These are phyloP conservation scores for Piper betle DNA, from an alignment of 164 flowering plant species.

Conservation along the genomic window DNA sequence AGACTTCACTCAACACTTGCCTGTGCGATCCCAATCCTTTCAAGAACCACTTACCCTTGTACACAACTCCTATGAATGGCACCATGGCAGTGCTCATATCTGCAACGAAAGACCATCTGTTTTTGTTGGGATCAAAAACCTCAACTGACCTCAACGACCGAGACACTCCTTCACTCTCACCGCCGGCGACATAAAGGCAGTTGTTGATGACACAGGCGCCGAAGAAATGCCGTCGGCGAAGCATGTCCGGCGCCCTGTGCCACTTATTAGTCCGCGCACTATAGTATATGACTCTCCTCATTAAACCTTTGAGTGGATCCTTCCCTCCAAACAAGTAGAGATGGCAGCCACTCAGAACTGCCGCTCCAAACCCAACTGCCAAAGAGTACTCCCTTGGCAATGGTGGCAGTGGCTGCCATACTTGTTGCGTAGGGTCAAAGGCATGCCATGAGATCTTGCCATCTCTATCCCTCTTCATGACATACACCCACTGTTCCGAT, in stretches of 20 bases:
- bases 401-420: constrained; percentile 94
- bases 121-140: constrained; percentile 74
- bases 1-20: constrained; percentile 69
- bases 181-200: constrained; percentile 82
- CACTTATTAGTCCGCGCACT: constrained; percentile 79
- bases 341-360: constrained; percentile 74
- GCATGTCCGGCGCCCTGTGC: constrained; percentile 95
- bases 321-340: constrained; percentile 77
- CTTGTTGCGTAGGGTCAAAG: constrained; percentile 64
- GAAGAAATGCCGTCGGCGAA: constrained; percentile 58
- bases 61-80: constrained; percentile 72
- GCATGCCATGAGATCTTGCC: constrained; percentile 79
- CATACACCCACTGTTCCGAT: constrained; percentile 81
- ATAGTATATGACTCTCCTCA: constrained; percentile 69
- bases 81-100: constrained; percentile 85
- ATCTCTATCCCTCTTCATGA: constrained; percentile 66
- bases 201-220: constrained; percentile 86
- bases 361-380: constrained; percentile 75
- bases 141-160: constrained; percentile 68
- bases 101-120: constrained; percentile 64
- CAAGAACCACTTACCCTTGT: constrained; percentile 68
- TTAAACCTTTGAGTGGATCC: constrained; percentile 66
- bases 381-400: constrained; percentile 62
- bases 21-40: constrained; percentile 74
- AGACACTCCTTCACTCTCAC: constrained; percentile 63